A percentile compares a stretch with the other conserved stretches of the same genome.
Evolutionary conservation across 176 grass and related monocot genomes (phyloP).

Genomic region (Tillandsia fasciculata): DNA sequence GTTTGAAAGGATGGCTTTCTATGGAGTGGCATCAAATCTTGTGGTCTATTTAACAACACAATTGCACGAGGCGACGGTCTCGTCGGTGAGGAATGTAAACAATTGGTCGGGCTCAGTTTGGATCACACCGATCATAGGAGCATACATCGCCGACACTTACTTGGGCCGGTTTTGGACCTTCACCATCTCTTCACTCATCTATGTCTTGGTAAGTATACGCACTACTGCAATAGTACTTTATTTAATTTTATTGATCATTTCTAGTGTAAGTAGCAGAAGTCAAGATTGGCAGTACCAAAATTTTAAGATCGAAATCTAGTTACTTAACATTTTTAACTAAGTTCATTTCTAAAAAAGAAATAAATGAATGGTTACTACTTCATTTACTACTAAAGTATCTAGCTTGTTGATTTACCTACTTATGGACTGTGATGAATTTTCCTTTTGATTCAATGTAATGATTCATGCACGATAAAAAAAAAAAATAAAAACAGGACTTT

Average conservation of each 20-base stretch:
- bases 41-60: constrained; percentile 71
- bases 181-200: constrained; percentile 65
- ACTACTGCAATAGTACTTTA: neutral
- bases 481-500: too few relatives aligned
- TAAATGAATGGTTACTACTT: too few relatives aligned
- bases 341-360: too few relatives aligned
- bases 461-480: too few relatives aligned
- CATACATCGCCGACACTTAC: constrained; percentile 67
- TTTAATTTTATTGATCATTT: neutral
- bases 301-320: too few relatives aligned
- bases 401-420: too few relatives aligned
- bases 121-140: constrained; percentile 62
- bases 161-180: constrained; percentile 82
- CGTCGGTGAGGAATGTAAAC: constrained; percentile 62
- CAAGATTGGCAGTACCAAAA: too few relatives aligned
- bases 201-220: constrained; percentile 39
- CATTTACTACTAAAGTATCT: too few relatives aligned
- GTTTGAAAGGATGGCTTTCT: constrained; percentile 88
- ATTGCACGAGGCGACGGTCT: constrained; percentile 55
- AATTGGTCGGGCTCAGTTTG: constrained; percentile 75
- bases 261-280: too few relatives aligned
- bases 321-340: too few relatives aligned
- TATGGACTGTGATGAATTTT: too few relatives aligned
- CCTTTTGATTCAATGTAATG: too few relatives aligned
- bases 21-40: constrained; percentile 68